Percentiles rank a stretch among this genome's conserved stretches.
phyloP scores from a whole-genome alignment of 1,284 basidiomycete species.

The Gomphus bonarii region DNA sequence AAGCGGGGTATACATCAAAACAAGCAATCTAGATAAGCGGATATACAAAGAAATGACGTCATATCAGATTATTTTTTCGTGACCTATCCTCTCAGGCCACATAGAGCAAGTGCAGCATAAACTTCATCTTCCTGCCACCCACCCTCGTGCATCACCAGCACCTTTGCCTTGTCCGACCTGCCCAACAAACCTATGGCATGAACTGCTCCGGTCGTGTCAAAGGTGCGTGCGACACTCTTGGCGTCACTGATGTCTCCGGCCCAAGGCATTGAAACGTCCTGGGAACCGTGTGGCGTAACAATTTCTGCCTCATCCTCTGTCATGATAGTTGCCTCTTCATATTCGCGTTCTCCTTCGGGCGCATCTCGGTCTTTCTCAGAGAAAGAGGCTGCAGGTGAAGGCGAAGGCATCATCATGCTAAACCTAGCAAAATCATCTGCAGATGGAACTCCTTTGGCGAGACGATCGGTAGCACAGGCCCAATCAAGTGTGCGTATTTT shows the following conservation, averaged over 20 bases:
- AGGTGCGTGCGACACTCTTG: not conserved
- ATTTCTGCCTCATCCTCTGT: conserved; percentile 11
- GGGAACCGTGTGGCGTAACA: conserved; percentile 5
- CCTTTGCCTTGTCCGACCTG: not conserved
- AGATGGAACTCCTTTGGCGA: conserved; percentile 12
- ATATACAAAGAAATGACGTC: conserved; percentile 5
- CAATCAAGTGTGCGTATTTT: conserved; percentile 43
- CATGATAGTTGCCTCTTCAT: conserved; percentile 8
- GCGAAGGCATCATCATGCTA: not conserved
- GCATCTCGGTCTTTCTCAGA: not conserved
- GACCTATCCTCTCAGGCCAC: conserved; percentile 8
- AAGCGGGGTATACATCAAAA: not conserved
- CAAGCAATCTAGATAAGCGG: not conserved
- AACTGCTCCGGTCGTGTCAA: not conserved
- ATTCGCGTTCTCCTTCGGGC: not conserved
- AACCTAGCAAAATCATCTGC: not conserved
- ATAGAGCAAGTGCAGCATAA: conserved; percentile 8
- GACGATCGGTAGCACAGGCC: conserved; percentile 53
- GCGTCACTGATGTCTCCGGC: not conserved
- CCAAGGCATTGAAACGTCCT: conserved; percentile 1
- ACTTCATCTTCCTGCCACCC: conserved; percentile 9
- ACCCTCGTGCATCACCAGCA: not conserved
- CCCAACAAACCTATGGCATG: not conserved
- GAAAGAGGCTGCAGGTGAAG: not conserved
- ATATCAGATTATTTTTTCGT: not conserved